phyloP scores from a whole-genome alignment of 1,284 basidiomycete genomes.

The Fomes fomentarius region DNA sequence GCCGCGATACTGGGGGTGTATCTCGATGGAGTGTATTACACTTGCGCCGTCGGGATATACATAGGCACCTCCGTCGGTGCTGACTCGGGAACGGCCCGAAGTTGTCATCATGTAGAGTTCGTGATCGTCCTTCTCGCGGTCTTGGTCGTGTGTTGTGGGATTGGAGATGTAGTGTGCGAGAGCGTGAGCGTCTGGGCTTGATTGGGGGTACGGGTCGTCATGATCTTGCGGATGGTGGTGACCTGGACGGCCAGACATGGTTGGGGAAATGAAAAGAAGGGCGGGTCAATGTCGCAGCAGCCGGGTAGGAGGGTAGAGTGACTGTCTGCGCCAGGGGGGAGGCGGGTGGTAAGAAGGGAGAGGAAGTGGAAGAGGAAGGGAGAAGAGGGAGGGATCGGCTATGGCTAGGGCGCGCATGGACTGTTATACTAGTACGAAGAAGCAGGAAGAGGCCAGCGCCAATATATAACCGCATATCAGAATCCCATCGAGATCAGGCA shows the following conservation, averaged over 20 bases:
- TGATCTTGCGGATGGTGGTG: not conserved
- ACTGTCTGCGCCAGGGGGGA: not conserved
- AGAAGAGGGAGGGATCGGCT: not conserved
- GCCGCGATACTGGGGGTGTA: slow-evolving; percentile 34
- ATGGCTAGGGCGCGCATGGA: too few relatives aligned
- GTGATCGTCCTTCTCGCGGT: slow-evolving; percentile 11
- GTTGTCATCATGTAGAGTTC: slow-evolving; percentile 24
- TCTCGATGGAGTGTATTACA: slow-evolving; percentile 16
- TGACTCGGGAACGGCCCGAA: slow-evolving; percentile 19
- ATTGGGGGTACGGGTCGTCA: not conserved
- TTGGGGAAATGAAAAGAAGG: not conserved
- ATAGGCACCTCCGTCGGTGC: slow-evolving; percentile 8
- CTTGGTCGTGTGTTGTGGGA: not conserved
- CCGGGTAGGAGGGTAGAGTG: not conserved
- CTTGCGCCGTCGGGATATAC: slow-evolving; percentile 10
- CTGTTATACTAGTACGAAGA: not conserved
- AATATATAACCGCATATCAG: not conserved
- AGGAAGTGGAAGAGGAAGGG: not conserved
- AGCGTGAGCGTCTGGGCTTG: not conserved
- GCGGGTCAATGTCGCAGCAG: not conserved
- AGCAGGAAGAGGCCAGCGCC: not conserved
- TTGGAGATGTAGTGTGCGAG: not conserved
- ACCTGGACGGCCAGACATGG: not conserved
- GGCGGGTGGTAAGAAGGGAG: slow-evolving; percentile 8
- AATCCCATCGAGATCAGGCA: slow-evolving; percentile 14